Evolutionary conservation across 2,329 filamentous ascomycete species (phyloP).

Genomic region (Xylariaceae sp.): DNA sequence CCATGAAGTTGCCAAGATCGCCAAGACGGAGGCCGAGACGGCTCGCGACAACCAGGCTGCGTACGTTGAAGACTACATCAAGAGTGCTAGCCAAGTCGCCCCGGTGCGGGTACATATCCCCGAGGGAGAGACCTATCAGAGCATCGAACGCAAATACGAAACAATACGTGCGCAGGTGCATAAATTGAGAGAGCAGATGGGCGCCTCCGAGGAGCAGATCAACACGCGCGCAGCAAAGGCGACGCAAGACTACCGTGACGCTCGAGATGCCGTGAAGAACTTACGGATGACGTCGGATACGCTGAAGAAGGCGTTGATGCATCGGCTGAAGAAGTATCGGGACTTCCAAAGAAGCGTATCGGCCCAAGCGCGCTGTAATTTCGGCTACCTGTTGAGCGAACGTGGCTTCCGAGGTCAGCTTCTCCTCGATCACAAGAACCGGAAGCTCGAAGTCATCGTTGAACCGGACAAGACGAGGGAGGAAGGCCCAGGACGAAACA

Average conservation of each 20-base stretch:
- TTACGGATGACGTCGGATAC: constrained; percentile 38
- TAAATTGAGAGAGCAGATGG: constrained; percentile 51
- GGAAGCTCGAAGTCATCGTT: constrained; percentile 71
- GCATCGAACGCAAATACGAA: constrained; percentile 49
- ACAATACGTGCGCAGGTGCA: constrained; percentile 55
- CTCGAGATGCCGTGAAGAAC: constrained; percentile 40
- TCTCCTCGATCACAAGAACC: constrained; percentile 68
- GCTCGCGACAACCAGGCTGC: constrained; percentile 44
- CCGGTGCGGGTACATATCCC: constrained; percentile 56
- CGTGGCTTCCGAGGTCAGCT: constrained; percentile 82
- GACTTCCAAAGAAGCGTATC: constrained; percentile 81
- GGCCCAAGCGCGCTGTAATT: constrained; percentile 76
- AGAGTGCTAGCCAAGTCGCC: constrained; percentile 50
- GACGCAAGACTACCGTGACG: constrained; percentile 37
- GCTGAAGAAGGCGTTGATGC: constrained; percentile 56
- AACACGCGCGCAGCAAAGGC: constrained; percentile 43
- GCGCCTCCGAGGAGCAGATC: constrained; percentile 62
- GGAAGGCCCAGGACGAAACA: constrained; percentile 67
- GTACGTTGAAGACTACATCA: constrained; percentile 49
- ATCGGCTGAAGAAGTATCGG: constrained; percentile 71
- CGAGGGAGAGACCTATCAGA: constrained; percentile 56
- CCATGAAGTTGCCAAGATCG: constrained; percentile 44
- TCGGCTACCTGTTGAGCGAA: constrained; percentile 83
- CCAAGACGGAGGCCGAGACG: constrained; percentile 41
- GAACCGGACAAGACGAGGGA: constrained; percentile 65